Base-by-base conservation (phyloP, 257 asterid genomes). In the Solanum lycopersicoides region DNA sequence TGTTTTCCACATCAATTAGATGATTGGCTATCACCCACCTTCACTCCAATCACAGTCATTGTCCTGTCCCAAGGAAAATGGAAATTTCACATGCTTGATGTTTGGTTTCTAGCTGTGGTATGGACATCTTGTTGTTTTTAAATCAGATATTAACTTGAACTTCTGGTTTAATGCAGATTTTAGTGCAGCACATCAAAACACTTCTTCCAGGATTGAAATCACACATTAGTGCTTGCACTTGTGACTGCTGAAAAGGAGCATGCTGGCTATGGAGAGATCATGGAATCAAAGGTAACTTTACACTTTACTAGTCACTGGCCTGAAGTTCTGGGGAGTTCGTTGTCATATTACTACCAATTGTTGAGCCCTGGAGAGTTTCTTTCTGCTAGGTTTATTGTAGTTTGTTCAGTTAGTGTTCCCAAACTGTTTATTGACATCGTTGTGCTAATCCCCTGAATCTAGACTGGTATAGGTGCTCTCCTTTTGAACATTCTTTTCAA, bases 121-220 rank as follows among this genome's bases (percentile, higher is more conserved):
- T 42, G 60, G 60, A n/a, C 23, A 13, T 75, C 53, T 41, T 75
- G 50, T 75, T 75, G 35, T 34, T 41, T 41, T n/a, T 14, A 41
- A 41, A 41, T 39, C 56, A 75, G 20, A 41, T 42, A 21, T 76
- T 44, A 76, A 23, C 83, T 76, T 76, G 60, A 76, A 76, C 13
- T 7, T 6, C 12, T 65, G 50, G 66, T 28, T 28, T 50, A 80
- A 72, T 85, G 87, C 94, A 95, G 99, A 93, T 95, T 88, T 88
- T 97, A 89, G 97, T 95, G 73, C 99, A 93, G 87, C 99, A 97
- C 88, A 97, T 96, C 84, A 94, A 88, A 88, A 96, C 5, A 18
- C 90, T 95, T 88, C 98, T 96, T 90, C 99, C 99, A n/a, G 98
- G 96, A 37, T 88, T 97, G 93, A 97, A 95, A 91, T 89, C 96